phyloP scores from a whole-genome alignment of 257 asterid species.

The Scutellaria barbata region DNA sequence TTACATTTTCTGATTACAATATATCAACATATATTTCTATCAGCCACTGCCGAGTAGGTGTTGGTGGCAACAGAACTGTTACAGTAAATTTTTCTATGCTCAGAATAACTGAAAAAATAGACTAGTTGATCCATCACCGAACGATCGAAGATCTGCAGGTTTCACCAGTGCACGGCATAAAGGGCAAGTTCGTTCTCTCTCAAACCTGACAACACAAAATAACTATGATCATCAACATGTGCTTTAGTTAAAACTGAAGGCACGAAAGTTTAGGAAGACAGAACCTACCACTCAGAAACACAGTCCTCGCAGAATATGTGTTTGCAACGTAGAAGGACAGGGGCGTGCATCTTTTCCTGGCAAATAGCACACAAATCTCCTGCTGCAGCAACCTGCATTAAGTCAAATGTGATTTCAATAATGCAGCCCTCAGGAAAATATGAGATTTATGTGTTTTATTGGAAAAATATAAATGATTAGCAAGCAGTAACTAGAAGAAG shows the following conservation, averaged over 20 bases:
- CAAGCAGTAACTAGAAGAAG: slow-evolving; percentile 2
- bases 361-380: slow-evolving; percentile 93
- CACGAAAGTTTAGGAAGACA: slow-evolving; percentile 3
- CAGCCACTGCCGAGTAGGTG: slow-evolving; percentile 30
- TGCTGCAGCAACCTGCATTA: slow-evolving; percentile 67
- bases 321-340: slow-evolving; percentile 79
- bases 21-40: slow-evolving; percentile 40
- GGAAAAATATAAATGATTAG: neutral
- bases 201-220: slow-evolving; percentile 61
- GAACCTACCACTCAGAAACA: slow-evolving; percentile 79
- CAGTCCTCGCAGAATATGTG: slow-evolving; percentile 92
- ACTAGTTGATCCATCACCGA: slow-evolving; percentile 75
- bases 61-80: slow-evolving; percentile 36
- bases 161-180: slow-evolving; percentile 84
- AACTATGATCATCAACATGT: slow-evolving; percentile 20
- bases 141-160: slow-evolving; percentile 73
- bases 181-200: slow-evolving; percentile 89
- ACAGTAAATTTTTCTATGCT: slow-evolving; percentile 39
- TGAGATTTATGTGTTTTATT: slow-evolving; percentile 13
- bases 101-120: slow-evolving; percentile 78
- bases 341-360: slow-evolving; percentile 88
- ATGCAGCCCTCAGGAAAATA: neutral
- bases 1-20: slow-evolving; percentile 37
- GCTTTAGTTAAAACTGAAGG: neutral
- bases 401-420: slow-evolving; percentile 26